These are phyloP conservation scores for Talaromyces nanjingensis DNA, from an alignment of 495 filamentous ascomycete genomes.

Conservation along the genomic window DNA sequence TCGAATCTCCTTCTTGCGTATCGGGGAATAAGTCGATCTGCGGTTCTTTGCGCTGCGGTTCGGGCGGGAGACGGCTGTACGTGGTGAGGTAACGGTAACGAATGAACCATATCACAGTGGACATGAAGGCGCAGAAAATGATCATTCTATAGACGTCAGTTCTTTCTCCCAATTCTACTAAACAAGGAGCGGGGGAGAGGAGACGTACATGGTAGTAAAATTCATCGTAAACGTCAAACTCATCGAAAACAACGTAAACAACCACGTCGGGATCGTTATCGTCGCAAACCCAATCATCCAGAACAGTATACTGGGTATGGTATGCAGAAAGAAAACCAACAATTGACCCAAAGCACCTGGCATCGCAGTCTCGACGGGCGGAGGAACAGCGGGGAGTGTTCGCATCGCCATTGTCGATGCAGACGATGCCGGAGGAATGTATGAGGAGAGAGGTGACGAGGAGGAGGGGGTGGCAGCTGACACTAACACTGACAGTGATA, in stretches of 20 bases:
- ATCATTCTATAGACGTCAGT: constrained; percentile 51
- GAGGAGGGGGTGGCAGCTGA: background rate
- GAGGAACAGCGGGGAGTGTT: constrained; percentile 5
- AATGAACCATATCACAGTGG: constrained; percentile 84
- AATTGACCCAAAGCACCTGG: constrained; percentile 38
- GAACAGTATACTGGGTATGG: constrained; percentile 69
- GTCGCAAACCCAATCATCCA: constrained; percentile 79
- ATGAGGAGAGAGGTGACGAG: background rate
- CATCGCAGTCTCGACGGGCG: constrained; percentile 20
- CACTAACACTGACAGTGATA: background rate
- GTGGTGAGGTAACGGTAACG: constrained; percentile 91
- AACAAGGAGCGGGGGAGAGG: too few species aligned
- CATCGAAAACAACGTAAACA: constrained; percentile 93
- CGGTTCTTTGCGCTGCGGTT: constrained; percentile 93
- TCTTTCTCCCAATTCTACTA: background rate
- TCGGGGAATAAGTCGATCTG: constrained; percentile 93
- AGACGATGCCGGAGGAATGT: background rate
- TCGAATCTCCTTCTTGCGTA: constrained; percentile 79
- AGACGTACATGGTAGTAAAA: constrained; percentile 78
- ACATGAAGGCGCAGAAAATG: constrained; percentile 67
- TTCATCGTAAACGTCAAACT: constrained; percentile 97
- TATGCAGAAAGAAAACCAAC: constrained; percentile 35
- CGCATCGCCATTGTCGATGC: constrained; percentile 1
- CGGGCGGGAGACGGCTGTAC: constrained; percentile 86
- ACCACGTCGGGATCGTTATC: constrained; percentile 79